A percentile compares a stretch with the other conserved stretches of the same genome.
These are phyloP conservation scores for Umbelopsis ramanniana DNA, from an alignment of 192 early-diverging fungal species.

Conservation along the genomic window DNA sequence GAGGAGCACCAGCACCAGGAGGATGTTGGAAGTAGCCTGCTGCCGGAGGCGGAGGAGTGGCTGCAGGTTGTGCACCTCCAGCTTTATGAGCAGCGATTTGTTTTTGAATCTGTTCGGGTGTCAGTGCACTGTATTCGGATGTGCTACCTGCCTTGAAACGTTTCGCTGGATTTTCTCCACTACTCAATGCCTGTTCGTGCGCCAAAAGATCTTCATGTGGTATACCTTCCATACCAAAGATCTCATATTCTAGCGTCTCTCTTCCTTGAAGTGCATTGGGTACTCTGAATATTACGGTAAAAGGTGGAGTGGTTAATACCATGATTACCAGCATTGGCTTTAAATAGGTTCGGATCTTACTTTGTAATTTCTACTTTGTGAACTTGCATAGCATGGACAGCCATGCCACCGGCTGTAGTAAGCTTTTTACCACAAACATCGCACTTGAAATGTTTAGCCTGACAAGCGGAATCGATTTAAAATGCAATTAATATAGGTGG, in stretches of 20 bases:
- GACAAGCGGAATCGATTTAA: background rate
- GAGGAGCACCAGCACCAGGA: slow-evolving; percentile 2
- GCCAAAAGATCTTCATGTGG: slow-evolving; percentile 78
- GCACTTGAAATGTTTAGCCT: slow-evolving; percentile 95
- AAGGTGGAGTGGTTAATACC: background rate
- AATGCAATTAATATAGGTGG: background rate
- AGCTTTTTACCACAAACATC: slow-evolving; percentile 72
- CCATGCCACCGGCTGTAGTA: slow-evolving; percentile 87
- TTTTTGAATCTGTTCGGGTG: slow-evolving; percentile 44
- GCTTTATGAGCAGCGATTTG: slow-evolving; percentile 54
- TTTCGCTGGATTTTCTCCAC: slow-evolving; percentile 45
- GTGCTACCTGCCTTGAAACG: slow-evolving; percentile 46
- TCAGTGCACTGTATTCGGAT: slow-evolving; percentile 42
- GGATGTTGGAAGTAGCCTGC: slow-evolving; percentile 21
- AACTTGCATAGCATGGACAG: slow-evolving; percentile 88
- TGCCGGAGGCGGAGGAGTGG: slow-evolving; percentile 22
- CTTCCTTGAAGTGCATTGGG: slow-evolving; percentile 85
- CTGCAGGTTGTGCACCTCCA: background rate
- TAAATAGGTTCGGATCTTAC: slow-evolving; percentile 46
- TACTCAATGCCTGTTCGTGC: slow-evolving; percentile 60
- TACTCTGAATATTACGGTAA: slow-evolving; percentile 56
- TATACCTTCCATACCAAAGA: slow-evolving; percentile 94
- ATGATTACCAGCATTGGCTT: background rate
- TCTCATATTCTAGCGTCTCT: slow-evolving; percentile 87
- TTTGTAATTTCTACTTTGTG: slow-evolving; percentile 85